phyloP scores from a whole-genome alignment of 139 green algal genomes.

The Micromonas pusilla region DNA sequence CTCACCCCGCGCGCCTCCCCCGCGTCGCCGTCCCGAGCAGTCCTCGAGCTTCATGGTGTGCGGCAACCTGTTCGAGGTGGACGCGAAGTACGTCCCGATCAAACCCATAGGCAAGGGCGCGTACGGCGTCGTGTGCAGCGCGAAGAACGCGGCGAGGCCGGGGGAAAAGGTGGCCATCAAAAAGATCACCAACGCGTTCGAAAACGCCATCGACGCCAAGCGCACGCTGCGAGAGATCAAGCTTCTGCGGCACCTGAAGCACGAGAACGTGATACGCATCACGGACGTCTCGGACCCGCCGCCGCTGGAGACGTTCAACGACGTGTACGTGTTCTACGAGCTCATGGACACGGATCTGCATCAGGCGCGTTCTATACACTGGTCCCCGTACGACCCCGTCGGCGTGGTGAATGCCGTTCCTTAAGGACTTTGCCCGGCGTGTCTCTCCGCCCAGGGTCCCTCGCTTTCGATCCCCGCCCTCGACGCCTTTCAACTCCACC shows the following conservation, averaged over 20 bases:
- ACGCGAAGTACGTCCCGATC: constrained; percentile 49
- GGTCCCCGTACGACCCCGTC: too few species aligned
- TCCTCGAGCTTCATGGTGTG: constrained; percentile 34
- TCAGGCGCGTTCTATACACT: too few species aligned
- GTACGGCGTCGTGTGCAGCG: constrained; percentile 49
- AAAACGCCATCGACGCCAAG: constrained; percentile 53
- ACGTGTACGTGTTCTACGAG: constrained; percentile 60
- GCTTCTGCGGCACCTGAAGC: constrained; percentile 49
- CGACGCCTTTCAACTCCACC: too few species aligned
- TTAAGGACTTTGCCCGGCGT: too few species aligned
- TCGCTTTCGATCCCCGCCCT: too few species aligned
- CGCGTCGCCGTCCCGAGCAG: not conserved
- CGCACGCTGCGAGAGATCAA: constrained; percentile 56
- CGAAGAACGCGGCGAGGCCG: constrained; percentile 37
- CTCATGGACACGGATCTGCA: constrained; percentile 62
- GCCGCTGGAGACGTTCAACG: constrained; percentile 39
- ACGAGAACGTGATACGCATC: constrained; percentile 51
- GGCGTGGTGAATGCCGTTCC: too few species aligned
- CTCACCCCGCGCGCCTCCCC: too few species aligned
- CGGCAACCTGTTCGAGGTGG: constrained; percentile 47
- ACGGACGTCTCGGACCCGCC: constrained; percentile 37
- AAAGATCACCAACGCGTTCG: constrained; percentile 55
- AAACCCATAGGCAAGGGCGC: constrained; percentile 51
- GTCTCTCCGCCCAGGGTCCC: too few species aligned
- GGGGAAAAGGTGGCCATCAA: constrained; percentile 54